These are phyloP conservation scores for Aspergillus leporis DNA, from an alignment of 495 filamentous ascomycete species.

Conservation along the genomic window DNA sequence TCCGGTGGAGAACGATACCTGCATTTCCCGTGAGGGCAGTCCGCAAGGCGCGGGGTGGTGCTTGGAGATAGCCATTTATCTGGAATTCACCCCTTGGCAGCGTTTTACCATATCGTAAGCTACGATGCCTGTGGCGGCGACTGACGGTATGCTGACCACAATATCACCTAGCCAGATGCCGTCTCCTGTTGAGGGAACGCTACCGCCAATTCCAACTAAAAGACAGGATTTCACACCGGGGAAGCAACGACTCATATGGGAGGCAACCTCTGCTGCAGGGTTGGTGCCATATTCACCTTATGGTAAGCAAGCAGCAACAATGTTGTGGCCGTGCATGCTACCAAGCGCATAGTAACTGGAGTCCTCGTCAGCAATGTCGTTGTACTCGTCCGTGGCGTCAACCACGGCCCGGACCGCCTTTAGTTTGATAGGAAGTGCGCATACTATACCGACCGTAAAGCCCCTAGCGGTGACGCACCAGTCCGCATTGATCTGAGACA, in stretches of 20 bases:
- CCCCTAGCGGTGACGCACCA: too few relatives aligned
- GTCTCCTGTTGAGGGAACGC: constrained; percentile 22
- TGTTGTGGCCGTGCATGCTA: constrained; percentile 36
- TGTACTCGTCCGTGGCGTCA: constrained; percentile 29
- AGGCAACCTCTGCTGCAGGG: constrained; percentile 33
- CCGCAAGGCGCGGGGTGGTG: too few relatives aligned
- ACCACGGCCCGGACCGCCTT: constrained; percentile 31
- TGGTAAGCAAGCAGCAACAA: constrained; percentile 42
- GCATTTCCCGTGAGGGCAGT: too few relatives aligned
- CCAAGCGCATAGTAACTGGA: constrained; percentile 43
- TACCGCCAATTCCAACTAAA: constrained; percentile 45
- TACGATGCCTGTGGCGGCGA: constrained; percentile 28
- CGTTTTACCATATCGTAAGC: too few relatives aligned
- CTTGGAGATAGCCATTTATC: too few relatives aligned
- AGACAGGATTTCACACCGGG: constrained; percentile 30
- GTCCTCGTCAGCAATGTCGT: constrained; percentile 12
- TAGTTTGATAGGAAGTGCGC: constrained; percentile 20
- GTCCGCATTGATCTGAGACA: too few relatives aligned
- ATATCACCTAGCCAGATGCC: constrained; percentile 38
- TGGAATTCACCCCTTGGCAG: too few relatives aligned
- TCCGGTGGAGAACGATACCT: too few relatives aligned
- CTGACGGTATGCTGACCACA: constrained; percentile 33
- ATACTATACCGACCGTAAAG: too few relatives aligned
- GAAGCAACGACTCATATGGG: constrained; percentile 33
- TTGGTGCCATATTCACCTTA: constrained; percentile 32